These are phyloP conservation scores for Botrytis aclada DNA, from an alignment of 2,329 filamentous ascomycete species.

Conservation along the genomic window DNA sequence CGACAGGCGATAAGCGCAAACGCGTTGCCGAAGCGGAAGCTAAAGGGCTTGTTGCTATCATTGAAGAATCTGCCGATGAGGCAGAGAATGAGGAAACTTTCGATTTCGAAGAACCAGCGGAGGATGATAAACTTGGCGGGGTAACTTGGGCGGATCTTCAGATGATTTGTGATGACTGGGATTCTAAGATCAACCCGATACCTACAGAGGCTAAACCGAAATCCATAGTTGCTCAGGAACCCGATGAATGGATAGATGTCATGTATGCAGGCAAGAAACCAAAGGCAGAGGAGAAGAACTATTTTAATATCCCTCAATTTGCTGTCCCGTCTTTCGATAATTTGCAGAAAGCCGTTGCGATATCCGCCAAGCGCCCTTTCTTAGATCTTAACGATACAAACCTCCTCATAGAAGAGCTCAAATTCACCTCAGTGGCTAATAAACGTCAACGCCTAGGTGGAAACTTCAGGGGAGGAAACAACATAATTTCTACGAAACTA, in stretches of 20 bases:
- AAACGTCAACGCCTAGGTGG: constrained; percentile 50
- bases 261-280: constrained; percentile 60
- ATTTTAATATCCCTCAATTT: constrained; percentile 57
- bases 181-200: constrained; percentile 52
- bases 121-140: constrained; percentile 65
- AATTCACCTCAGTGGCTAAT: constrained; percentile 57
- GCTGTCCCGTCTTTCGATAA: constrained; percentile 74
- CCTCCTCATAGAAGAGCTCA: constrained; percentile 76
- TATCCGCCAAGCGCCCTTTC: constrained; percentile 72
- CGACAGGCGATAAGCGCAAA: constrained; percentile 51
- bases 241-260: constrained; percentile 57
- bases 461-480: constrained; percentile 63
- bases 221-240: constrained; percentile 42
- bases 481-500: constrained; percentile 69
- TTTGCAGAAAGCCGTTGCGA: constrained; percentile 69
- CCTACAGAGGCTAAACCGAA: constrained; percentile 33
- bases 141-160: constrained; percentile 77
- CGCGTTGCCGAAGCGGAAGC: constrained; percentile 52
- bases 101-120: constrained; percentile 50
- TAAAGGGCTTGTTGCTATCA: constrained; percentile 46
- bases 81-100: constrained; percentile 47
- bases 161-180: constrained; percentile 85
- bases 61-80: constrained; percentile 42
- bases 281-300: constrained; percentile 52
- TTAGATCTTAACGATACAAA: constrained; percentile 87